Evolutionary conservation across 148 eudicot genomes (phyloP).

Genomic region (Spergularia marina): DNA sequence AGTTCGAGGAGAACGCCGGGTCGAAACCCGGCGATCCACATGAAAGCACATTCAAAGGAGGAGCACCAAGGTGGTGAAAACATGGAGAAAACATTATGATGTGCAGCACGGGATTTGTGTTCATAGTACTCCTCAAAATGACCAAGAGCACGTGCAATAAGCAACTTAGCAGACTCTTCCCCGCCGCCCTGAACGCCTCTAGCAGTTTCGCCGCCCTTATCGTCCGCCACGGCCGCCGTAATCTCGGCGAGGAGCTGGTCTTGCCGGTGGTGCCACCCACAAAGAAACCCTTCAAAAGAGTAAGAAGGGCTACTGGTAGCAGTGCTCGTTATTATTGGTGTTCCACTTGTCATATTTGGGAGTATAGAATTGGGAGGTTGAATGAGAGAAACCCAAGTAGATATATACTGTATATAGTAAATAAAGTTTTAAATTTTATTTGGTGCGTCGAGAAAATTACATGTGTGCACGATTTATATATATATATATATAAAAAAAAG

Average conservation of each 20-base stretch:
- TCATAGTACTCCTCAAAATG: constrained; percentile 42
- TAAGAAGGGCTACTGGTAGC: not conserved
- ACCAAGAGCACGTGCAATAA: constrained; percentile 31
- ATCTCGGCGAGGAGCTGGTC: constrained; percentile 35
- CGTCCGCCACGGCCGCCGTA: not conserved
- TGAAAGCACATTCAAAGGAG: constrained; percentile 39
- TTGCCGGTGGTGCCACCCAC: constrained; percentile 31
- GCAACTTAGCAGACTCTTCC: constrained; percentile 10
- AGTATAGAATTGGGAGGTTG: not conserved
- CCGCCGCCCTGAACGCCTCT: not conserved
- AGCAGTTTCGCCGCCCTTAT: not conserved
- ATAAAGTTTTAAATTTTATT: not conserved
- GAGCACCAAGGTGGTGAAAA: constrained; percentile 48
- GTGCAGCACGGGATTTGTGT: constrained; percentile 38
- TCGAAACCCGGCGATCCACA: constrained; percentile 51
- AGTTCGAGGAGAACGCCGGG: constrained; percentile 35
- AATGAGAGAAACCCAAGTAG: not conserved
- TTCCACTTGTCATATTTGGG: constrained; percentile 25
- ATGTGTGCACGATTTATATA: not conserved
- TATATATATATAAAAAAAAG: too few relatives aligned
- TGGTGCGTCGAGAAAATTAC: not conserved
- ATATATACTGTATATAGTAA: not conserved
- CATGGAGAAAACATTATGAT: constrained; percentile 31
- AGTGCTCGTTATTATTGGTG: not conserved
- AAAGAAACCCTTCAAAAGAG: constrained; percentile 33